These are phyloP conservation scores for Fusarium annulatum DNA, from an alignment of 2,329 filamentous ascomycete genomes.

Conservation along the genomic window DNA sequence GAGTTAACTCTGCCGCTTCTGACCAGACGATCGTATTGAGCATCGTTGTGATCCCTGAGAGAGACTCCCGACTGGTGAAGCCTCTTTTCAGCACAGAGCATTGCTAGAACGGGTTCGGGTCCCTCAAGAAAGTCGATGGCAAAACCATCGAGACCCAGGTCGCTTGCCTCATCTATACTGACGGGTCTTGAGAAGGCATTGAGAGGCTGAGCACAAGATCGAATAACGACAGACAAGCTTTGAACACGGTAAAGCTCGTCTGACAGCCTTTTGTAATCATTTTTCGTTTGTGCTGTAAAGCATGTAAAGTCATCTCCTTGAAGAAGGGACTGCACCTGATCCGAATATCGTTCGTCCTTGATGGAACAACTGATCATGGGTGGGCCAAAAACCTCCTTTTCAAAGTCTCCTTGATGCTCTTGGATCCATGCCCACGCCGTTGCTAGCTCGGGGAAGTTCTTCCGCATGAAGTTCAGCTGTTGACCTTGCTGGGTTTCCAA, in stretches of 20 bases:
- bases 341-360: slow-evolving; percentile 74
- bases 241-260: slow-evolving; percentile 71
- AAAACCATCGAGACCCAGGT: slow-evolving; percentile 80
- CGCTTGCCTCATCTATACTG: slow-evolving; percentile 63
- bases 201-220: slow-evolving; percentile 67
- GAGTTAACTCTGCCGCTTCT: slow-evolving; percentile 67
- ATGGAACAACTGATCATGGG: slow-evolving; percentile 83
- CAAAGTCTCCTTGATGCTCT: slow-evolving; percentile 74
- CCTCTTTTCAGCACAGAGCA: slow-evolving; percentile 81
- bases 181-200: slow-evolving; percentile 66
- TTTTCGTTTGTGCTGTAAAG: slow-evolving; percentile 80
- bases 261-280: slow-evolving; percentile 80
- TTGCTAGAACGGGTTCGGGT: slow-evolving; percentile 84
- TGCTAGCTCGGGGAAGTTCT: slow-evolving; percentile 70
- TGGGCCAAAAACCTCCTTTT: slow-evolving; percentile 82
- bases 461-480: slow-evolving; percentile 73
- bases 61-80: slow-evolving; percentile 77
- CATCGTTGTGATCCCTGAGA: slow-evolving; percentile 70
- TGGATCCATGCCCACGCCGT: slow-evolving; percentile 86
- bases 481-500: slow-evolving; percentile 82
- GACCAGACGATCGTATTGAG: slow-evolving; percentile 75
- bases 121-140: slow-evolving; percentile 83
- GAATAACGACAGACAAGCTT: slow-evolving; percentile 77
- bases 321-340: slow-evolving; percentile 65
- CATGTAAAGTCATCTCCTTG: slow-evolving; percentile 65